Conservation (phyloP, 306 rosid species). For the Quillaja saponaria region DNA sequence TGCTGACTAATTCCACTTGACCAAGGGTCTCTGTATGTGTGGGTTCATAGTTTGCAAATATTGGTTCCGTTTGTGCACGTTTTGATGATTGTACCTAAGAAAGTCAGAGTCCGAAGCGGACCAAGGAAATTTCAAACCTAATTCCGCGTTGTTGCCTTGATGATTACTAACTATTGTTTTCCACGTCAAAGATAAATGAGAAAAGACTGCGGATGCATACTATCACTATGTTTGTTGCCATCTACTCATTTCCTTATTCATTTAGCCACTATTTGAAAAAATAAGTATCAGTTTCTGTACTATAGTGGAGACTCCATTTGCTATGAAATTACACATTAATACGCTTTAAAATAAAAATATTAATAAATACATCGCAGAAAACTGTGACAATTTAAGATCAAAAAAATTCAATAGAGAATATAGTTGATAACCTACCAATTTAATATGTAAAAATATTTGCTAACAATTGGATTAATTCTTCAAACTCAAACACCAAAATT, state of each 20-base stretch:
- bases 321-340: too few species aligned
- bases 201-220: slow-evolving; percentile 20
- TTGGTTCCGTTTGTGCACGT: slow-evolving; percentile 27
- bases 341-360: too few species aligned
- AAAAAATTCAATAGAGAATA: too few species aligned
- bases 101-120: neutral
- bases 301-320: too few species aligned
- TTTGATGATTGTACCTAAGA: slow-evolving; percentile 28
- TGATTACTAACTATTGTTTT: neutral
- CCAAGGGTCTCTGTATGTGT: slow-evolving; percentile 9
- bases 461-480: too few species aligned
- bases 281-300: too few species aligned
- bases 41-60: neutral
- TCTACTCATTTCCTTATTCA: slow-evolving; percentile 22
- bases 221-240: slow-evolving; percentile 30
- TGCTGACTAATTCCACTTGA: slow-evolving; percentile 51
- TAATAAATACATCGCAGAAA: too few species aligned
- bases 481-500: too few species aligned
- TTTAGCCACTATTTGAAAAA: neutral
- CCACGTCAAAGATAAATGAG: neutral
- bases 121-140: slow-evolving; percentile 42
- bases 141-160: slow-evolving; percentile 47
- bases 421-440: too few species aligned
- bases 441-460: too few species aligned
- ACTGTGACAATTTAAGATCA: too few species aligned